Conservation (phyloP, 345 rosid genomes). For the Nasturtium officinale region DNA sequence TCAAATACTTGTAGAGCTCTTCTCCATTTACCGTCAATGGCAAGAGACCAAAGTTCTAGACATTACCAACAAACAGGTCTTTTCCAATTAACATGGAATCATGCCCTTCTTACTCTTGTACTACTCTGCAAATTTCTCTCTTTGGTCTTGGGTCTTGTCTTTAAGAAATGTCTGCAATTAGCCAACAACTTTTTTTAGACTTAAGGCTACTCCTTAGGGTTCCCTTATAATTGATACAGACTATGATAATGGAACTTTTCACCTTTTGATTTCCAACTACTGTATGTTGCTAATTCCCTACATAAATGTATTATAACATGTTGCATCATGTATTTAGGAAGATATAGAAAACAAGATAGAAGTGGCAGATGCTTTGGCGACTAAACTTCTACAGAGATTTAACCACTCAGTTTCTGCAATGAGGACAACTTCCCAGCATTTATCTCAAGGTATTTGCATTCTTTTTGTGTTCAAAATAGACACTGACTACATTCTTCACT, state of each 20-base stretch:
- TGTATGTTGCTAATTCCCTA: no score
- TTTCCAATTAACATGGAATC: no score
- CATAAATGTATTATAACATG: no score
- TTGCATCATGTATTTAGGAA: slow-evolving; percentile 57
- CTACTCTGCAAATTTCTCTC: not conserved
- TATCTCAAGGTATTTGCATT: slow-evolving; percentile 64
- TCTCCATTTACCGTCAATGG: slow-evolving; percentile 81
- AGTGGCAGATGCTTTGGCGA: slow-evolving; percentile 88
- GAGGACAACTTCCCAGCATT: slow-evolving; percentile 75
- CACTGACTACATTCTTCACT: slow-evolving; percentile 1
- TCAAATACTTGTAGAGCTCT: slow-evolving; percentile 76
- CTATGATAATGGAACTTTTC: not conserved
- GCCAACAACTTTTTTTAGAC: not conserved
- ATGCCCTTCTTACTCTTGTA: not conserved
- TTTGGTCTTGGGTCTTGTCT: not conserved
- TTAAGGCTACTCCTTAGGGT: slow-evolving; percentile 6
- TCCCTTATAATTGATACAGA: not conserved
- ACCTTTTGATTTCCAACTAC: not conserved
- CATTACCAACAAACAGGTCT: slow-evolving; percentile 75
- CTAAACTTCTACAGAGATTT: slow-evolving; percentile 81
- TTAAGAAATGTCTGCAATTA: not conserved
- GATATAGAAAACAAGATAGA: slow-evolving; percentile 90
- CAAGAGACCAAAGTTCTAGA: slow-evolving; percentile 64
- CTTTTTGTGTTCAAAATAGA: not conserved
- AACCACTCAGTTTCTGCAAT: slow-evolving; percentile 71